phyloP scores from a whole-genome alignment of 2,329 filamentous ascomycete species.

The Colletotrichum gigasporum region DNA sequence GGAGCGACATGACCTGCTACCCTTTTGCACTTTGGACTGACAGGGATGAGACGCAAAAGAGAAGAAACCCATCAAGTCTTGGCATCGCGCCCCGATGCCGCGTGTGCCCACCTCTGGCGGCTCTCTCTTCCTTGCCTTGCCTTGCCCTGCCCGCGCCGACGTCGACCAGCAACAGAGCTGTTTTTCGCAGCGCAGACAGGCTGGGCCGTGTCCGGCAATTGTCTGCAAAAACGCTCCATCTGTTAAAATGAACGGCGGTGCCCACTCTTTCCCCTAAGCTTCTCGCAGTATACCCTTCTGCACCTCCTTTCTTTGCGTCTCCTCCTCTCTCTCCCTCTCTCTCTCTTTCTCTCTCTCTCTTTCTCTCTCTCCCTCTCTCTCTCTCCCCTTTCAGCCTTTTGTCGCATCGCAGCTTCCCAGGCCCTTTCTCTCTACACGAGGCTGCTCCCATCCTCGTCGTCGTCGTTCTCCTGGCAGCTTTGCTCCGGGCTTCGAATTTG shows the following conservation, averaged over 20 bases:
- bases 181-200: not conserved
- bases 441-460: no score
- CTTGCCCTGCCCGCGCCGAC: not conserved
- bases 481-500: no score
- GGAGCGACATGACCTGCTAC: conserved; percentile 12
- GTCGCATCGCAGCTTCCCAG: not conserved
- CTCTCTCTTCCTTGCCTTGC: not conserved
- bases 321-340: not conserved
- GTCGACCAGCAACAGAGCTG: no score
- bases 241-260: conserved; percentile 30
- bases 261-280: not conserved
- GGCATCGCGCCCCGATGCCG: conserved; percentile 22
- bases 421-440: not conserved
- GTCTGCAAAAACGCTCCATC: conserved; percentile 7
- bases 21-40: not conserved
- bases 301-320: not conserved
- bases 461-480: no score
- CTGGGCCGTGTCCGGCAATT: not conserved
- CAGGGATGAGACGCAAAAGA: conserved; percentile 23
- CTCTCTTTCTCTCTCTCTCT: not conserved
- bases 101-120: conserved; percentile 19
- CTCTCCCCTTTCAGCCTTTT: not conserved
- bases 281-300: not conserved
- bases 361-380: not conserved
- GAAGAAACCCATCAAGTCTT: conserved; percentile 29